Evolutionary conservation across 208 protist genomes (phyloP), one percentile per base, ranked within the genome.

Genomic region (Trypanosoma lewisi): DNA sequence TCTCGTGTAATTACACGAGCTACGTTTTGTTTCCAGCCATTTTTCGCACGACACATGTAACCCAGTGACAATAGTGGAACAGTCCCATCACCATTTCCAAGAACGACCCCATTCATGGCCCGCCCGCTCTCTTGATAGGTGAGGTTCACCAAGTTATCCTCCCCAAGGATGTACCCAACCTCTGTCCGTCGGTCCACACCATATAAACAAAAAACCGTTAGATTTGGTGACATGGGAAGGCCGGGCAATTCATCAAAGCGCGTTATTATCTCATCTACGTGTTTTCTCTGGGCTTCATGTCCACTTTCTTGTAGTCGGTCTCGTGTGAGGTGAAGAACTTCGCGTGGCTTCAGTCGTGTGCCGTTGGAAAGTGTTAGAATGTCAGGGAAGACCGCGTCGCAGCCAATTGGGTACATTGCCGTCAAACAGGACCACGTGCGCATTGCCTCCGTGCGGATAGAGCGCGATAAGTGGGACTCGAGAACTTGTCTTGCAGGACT

Each of bases 151-250:
- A 6, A 44, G 7, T 71, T 39, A 39, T 66, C 73, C 5, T 63
- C 52, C 36, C 57, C 34, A 21, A 55, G 50, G 14, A 60, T 57
- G 76, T 96, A 97, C n/a, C 85, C 85, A 23, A 78, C 63, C 66
- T 97, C 91, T 9, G 90, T 80, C 11, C 65, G 53, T 52, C 87
- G 73, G 57, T 86, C 91, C 21, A 94, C 80, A 39, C 94, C 94
- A 73, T 97, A 97, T 23, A 97, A 57, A 73, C 94, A 97, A 48
- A 83, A 79, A 7, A 95, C 84, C 21, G 89, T 93, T 11, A 86
- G 89, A 62, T 88, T 70, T 1, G 85, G 87, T 19, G 94, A 85
- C 37, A 80, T 62, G 11, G 94, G 94, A 39, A 97, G 79, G n/a
- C 67, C 31, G 21, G 86, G 83, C 14, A 90, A 70, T 25, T 75